Base-by-base conservation (phyloP, 2,329 filamentous ascomycete genomes). In the Fusarium dimerum region DNA sequence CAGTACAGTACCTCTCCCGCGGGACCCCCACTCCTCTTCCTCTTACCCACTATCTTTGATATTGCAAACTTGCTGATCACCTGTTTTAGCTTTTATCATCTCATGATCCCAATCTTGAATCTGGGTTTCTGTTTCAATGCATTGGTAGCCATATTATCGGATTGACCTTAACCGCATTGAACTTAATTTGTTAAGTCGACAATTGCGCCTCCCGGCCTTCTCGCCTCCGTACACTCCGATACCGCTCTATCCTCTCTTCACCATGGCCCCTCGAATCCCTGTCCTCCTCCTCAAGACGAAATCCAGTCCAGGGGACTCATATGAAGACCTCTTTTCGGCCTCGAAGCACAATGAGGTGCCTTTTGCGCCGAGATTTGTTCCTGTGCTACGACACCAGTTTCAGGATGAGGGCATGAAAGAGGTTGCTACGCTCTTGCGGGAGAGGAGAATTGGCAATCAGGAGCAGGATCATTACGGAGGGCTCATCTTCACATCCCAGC, bases 401-500 rank as follows among this genome's bases (percentile, higher is more conserved):
- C 76, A 83, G 52, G 78, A 84, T 30, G 73, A 78, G 20, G 83
- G 86, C 2, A 72, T 90, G 61, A 67, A 72, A 29, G 71, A 72
- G 41, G 71, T 92, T 18, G 75, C 75, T 30, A 64, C 70, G 3
- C 66, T 85, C 15, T 76, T 92, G 10, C 66, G 62, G 10, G 59
- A 65, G 2, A 71, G 67, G 20, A 58, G 65, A 15, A 78, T 86
- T 54, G 73, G 74, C 43, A 55, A 54, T n/a, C 47, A 46, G 1
- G 40, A 64, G 1, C 71, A 67, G 3, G 68, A 70, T 40, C 62
- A 73, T 13, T 93, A 90, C 65, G 88, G 89, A 6, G 90, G 88
- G n/a, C 73, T 93, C 52, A 86, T 94, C 45, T 93, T 94, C 66
- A 94, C 90, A 2, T 92, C 88, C 8, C 90, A 94, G 68, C 81